These are phyloP conservation scores for Nissolia schottii DNA, from an alignment of 306 rosid species.

Conservation along the genomic window DNA sequence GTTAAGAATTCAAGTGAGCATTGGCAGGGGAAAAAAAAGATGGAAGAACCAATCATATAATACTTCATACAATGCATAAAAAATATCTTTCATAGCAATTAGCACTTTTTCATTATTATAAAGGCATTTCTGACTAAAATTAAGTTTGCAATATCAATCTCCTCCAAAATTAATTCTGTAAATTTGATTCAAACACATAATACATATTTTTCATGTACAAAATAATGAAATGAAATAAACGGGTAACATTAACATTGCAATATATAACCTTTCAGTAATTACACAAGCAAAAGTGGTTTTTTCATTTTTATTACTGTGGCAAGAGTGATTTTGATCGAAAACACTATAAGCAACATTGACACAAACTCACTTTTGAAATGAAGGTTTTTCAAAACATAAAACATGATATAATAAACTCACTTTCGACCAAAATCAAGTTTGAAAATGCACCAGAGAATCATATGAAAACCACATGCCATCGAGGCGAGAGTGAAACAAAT, in stretches of 20 bases:
- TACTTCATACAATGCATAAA: neutral
- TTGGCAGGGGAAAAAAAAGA: neutral
- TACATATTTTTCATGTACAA: neutral
- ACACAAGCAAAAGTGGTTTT: neutral
- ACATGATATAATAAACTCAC: neutral
- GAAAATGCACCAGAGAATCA: neutral
- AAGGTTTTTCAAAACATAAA: neutral
- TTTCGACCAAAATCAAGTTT: neutral
- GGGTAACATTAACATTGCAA: neutral
- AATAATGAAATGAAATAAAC: neutral
- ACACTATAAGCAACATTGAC: neutral
- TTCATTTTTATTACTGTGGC: too few relatives aligned
- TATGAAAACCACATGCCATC: neutral
- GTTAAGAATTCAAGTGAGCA: neutral
- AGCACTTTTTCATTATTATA: neutral
- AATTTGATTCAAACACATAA: neutral
- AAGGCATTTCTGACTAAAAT: neutral
- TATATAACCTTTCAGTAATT: neutral
- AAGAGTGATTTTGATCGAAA: neutral
- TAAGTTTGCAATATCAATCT: neutral
- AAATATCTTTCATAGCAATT: neutral
- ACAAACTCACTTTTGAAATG: neutral
- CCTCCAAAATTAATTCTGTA: neutral
- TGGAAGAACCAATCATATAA: neutral
- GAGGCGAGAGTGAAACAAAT: neutral